These are phyloP conservation scores for Nakazawaea anatomiae DNA, from an alignment of 805 yeast genomes.

Conservation along the genomic window DNA sequence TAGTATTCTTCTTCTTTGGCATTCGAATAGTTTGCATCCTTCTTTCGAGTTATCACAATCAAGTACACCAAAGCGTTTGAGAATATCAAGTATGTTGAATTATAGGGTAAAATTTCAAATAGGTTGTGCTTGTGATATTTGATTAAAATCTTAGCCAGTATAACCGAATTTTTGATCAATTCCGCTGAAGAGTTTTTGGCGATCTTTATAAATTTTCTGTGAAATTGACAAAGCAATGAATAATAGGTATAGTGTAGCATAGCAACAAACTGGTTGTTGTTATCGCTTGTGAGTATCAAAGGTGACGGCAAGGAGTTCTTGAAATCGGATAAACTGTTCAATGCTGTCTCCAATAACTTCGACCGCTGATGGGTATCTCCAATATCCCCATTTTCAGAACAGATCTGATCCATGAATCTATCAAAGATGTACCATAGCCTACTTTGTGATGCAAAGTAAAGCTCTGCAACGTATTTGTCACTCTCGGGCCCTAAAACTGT, in stretches of 20 bases:
- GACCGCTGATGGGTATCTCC: slow-evolving; percentile 25
- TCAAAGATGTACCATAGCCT: slow-evolving; percentile 26
- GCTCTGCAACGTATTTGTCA: slow-evolving; percentile 16
- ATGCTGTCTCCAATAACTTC: slow-evolving; percentile 20
- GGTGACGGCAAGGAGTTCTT: slow-evolving; percentile 16
- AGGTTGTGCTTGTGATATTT: neutral
- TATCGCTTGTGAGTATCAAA: slow-evolving; percentile 4
- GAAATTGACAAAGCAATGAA: slow-evolving; percentile 2
- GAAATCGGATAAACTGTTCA: slow-evolving; percentile 19
- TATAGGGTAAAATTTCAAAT: slow-evolving; percentile 1
- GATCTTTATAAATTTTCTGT: slow-evolving; percentile 2
- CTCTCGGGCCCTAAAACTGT: slow-evolving; percentile 12
- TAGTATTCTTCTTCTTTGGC: neutral
- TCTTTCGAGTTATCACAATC: slow-evolving; percentile 1
- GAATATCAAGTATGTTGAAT: slow-evolving; percentile 3
- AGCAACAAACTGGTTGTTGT: slow-evolving; percentile 12
- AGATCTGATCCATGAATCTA: slow-evolving; percentile 27
- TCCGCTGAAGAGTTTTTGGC: neutral
- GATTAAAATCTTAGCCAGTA: slow-evolving; percentile 1
- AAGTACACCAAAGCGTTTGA: slow-evolving; percentile 4
- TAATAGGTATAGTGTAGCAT: slow-evolving; percentile 20
- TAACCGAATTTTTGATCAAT: neutral
- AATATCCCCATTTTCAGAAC: slow-evolving; percentile 24
- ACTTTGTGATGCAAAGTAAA: slow-evolving; percentile 20
- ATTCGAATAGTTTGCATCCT: neutral